phyloP scores from a whole-genome alignment of 441 rosid species.

The Geranium incanum region DNA sequence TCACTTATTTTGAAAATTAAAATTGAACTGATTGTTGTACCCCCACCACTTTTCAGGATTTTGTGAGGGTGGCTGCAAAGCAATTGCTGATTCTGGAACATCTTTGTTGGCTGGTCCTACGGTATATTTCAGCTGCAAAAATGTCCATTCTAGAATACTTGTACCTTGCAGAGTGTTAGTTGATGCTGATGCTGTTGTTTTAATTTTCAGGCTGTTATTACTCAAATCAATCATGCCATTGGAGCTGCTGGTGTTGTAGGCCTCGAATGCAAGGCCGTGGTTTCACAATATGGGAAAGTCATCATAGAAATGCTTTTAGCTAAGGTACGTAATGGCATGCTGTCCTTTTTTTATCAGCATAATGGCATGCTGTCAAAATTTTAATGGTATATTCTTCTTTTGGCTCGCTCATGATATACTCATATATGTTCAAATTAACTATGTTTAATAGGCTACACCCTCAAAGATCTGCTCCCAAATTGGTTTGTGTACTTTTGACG shows the following conservation, averaged over 20 bases:
- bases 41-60: constrained; percentile 32
- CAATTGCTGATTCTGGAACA: constrained; percentile 78
- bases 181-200: background rate
- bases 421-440: background rate
- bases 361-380: background rate
- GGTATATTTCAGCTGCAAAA: constrained; percentile 29
- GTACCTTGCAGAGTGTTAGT: background rate
- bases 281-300: constrained; percentile 55
- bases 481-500: constrained; percentile 50
- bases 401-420: background rate
- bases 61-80: constrained; percentile 58
- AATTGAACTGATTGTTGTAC: background rate
- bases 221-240: constrained; percentile 73
- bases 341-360: background rate
- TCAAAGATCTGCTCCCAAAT: constrained; percentile 53
- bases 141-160: background rate
- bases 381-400: background rate
- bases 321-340: constrained; percentile 33
- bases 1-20: background rate
- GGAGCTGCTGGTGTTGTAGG: constrained; percentile 67
- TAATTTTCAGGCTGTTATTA: constrained; percentile 41
- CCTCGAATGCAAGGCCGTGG: constrained; percentile 63
- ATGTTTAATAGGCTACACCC: constrained; percentile 37
- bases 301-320: constrained; percentile 62
- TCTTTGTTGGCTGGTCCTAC: constrained; percentile 75